These are phyloP conservation scores for Aspergillus brunneoviolaceus DNA, from an alignment of 2,329 filamentous ascomycete species.

Conservation along the genomic window DNA sequence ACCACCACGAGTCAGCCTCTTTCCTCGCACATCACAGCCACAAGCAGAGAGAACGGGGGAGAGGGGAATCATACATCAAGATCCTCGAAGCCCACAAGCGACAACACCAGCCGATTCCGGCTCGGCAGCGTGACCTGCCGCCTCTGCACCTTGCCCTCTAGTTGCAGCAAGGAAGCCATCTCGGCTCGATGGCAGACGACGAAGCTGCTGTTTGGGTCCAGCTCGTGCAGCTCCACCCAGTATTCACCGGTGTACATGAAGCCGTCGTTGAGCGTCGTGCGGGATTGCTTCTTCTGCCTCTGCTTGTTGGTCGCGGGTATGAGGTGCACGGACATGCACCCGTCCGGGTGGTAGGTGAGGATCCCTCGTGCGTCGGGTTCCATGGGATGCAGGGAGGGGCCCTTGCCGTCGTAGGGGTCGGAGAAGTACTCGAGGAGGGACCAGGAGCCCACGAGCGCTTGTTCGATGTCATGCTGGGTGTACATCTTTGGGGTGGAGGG, in stretches of 20 bases:
- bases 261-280: not conserved
- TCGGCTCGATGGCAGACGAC: not conserved
- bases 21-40: not conserved
- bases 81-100: not conserved
- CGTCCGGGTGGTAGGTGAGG: constrained; percentile 1
- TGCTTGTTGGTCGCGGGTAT: not conserved
- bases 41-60: not conserved
- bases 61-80: not conserved
- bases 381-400: not conserved
- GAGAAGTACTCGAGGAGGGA: not conserved
- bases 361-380: not conserved
- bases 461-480: not conserved
- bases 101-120: not conserved
- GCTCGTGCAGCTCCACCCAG: not conserved
- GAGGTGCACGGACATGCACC: not conserved
- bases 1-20: not conserved
- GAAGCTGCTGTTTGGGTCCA: not conserved
- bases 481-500: not conserved
- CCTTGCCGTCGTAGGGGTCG: not conserved
- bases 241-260: not conserved
- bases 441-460: constrained; percentile 1
- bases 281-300: not conserved
- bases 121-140: not conserved
- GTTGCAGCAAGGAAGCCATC: not conserved
- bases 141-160: not conserved